These are phyloP conservation scores for Entamoeba histolytica DNA, from an alignment of 208 protist species.

Conservation along the genomic window DNA sequence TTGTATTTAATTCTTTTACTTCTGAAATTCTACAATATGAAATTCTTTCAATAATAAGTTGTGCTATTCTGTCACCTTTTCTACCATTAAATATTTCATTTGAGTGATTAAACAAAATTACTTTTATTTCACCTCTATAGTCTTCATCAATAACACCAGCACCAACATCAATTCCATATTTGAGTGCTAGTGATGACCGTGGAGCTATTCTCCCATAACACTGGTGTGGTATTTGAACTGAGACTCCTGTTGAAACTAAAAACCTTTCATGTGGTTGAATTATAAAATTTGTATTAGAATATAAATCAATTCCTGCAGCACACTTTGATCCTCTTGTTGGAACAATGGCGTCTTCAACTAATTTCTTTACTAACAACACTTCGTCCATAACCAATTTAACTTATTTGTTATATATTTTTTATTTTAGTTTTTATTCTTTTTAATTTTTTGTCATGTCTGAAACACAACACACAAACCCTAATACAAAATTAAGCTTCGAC, in stretches of 20 bases:
- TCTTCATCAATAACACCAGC: conserved; percentile 11
- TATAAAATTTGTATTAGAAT: neutral
- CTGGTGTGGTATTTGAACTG: neutral
- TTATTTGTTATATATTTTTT: too few species aligned
- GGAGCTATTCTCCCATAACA: conserved; percentile 1
- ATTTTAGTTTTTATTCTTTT: too few species aligned
- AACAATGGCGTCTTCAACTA: neutral
- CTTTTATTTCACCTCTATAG: conserved; percentile 9
- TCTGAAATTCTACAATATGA: neutral
- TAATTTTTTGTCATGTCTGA: too few species aligned
- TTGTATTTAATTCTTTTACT: neutral
- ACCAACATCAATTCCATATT: conserved; percentile 3
- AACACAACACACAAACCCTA: too few species aligned
- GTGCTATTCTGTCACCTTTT: neutral
- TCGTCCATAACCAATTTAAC: too few species aligned
- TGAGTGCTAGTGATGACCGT: neutral
- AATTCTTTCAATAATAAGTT: neutral
- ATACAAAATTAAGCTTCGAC: too few species aligned
- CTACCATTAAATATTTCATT: neutral
- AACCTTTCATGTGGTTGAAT: neutral
- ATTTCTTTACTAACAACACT: too few species aligned
- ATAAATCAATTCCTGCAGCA: neutral
- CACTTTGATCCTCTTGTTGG: neutral
- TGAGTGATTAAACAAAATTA: conserved; percentile 3
- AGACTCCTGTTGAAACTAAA: neutral